Percentiles rank a stretch among this genome's conserved stretches.
phyloP scores from a whole-genome alignment of 176 grass and related monocot species.

The Triticum monococcum region DNA sequence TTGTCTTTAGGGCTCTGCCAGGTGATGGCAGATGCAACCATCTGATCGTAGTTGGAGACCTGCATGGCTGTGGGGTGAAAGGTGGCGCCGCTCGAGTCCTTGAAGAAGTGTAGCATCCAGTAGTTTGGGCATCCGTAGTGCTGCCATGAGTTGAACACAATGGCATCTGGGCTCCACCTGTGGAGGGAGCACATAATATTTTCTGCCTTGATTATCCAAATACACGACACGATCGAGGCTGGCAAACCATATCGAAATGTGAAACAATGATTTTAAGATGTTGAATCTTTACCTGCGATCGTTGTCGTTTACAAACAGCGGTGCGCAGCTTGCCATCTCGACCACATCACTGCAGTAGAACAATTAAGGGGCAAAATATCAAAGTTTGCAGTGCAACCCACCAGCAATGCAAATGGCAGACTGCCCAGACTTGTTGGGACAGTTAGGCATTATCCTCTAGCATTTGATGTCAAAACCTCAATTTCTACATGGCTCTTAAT shows the following conservation, averaged over 20 bases:
- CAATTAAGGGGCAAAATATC: constrained; percentile 1
- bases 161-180: constrained; percentile 85
- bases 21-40: constrained; percentile 67
- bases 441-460: no score
- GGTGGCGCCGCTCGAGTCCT: constrained; percentile 69
- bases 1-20: constrained; percentile 56
- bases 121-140: constrained; percentile 90
- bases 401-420: no score
- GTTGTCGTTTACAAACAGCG: constrained; percentile 82
- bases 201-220: not conserved
- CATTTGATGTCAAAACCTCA: not conserved
- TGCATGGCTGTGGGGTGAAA: constrained; percentile 46
- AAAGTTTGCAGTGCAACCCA: not conserved
- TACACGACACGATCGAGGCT: not conserved
- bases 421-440: no score
- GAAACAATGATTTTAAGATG: not conserved
- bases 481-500: not conserved
- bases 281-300: constrained; percentile 54
- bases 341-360: constrained; percentile 72
- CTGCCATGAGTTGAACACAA: constrained; percentile 87
- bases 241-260: not conserved
- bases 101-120: constrained; percentile 85
- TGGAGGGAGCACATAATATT: not conserved
- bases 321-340: constrained; percentile 86
- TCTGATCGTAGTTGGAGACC: constrained; percentile 38